These are phyloP conservation scores for Jimgerdemannia flammicorona DNA, from an alignment of 192 early-diverging fungal species.

Conservation along the genomic window DNA sequence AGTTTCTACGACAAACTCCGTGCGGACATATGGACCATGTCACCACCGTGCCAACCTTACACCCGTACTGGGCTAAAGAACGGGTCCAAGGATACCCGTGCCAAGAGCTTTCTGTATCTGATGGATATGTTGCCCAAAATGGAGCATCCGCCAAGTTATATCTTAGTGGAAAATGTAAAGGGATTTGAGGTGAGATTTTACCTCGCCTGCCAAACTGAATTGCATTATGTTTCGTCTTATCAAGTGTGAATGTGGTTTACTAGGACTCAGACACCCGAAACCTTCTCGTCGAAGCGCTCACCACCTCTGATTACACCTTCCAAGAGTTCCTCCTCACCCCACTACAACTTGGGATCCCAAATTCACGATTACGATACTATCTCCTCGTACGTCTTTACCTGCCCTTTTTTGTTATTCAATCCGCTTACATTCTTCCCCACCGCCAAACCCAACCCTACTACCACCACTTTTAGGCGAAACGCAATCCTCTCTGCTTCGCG, in stretches of 20 bases:
- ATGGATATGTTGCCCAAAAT: conserved; percentile 60
- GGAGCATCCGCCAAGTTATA: conserved; percentile 48
- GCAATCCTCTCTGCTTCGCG: conserved; percentile 36
- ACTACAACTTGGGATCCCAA: conserved; percentile 70
- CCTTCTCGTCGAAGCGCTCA: conserved; percentile 48
- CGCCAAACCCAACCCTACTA: background rate
- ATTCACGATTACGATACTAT: conserved; percentile 77
- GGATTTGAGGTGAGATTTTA: conserved; percentile 60
- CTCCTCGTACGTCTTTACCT: conserved; percentile 40
- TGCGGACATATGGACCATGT: conserved; percentile 78
- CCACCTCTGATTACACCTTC: conserved; percentile 49
- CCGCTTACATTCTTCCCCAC: background rate
- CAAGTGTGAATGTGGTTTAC: background rate
- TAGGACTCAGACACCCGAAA: conserved; percentile 52
- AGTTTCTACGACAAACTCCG: conserved; percentile 55
- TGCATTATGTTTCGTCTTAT: too few species aligned
- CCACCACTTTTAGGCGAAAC: conserved; percentile 13
- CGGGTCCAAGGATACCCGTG: conserved; percentile 66
- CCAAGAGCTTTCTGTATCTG: conserved; percentile 73
- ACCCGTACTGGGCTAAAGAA: conserved; percentile 67
- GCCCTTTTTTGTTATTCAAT: background rate
- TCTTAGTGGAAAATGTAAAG: conserved; percentile 80
- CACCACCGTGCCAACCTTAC: conserved; percentile 80
- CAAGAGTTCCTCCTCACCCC: conserved; percentile 77
- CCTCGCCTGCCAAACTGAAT: conserved; percentile 15